Evolutionary conservation across 192 early-diverging fungal genomes (phyloP), one percentile per base, ranked within the genome.

Genomic region (Pilaira anomala): DNA sequence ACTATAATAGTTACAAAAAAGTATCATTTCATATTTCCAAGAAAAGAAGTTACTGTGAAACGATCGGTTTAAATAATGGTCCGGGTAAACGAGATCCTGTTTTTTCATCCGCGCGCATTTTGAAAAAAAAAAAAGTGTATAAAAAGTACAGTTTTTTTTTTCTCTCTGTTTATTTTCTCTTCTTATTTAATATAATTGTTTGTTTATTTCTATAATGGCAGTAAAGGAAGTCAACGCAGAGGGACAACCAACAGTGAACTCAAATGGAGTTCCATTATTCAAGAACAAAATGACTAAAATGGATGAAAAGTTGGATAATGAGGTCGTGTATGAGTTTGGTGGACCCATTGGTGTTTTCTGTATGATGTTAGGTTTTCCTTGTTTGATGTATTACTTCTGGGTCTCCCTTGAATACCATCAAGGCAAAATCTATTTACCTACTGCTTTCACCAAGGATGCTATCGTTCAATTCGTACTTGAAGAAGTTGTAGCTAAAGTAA

Each of bases 331-430:
- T 57, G 88, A 90, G 75, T 90, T 90, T 66, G 87, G 87, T 71
- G 88, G 88, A 13, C 85, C 87, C 6, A 51, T 80, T 24, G 88
- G 88, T 25, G 82, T 82, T 9, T 73, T 76, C 11, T 82, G 83
- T 22, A 90, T 90, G 85, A 88, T 90, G 75, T 42, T 87, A 22
- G 83, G 86, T 21, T 88, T 90, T 65, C 88, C 88, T 51, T 61
- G 76, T 46, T 73, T 88, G 39, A 90, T 90, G 88, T 85, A 78
- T 62, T 90, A 90, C 68, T 82, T 87, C 62, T 88, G 83, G 78
- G 76, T 86, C 40, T 90, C 84, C 62, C 73, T 90, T 41, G 82
- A 87, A 72, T 80, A 81, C 70, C 81, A 87, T 68, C 68, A 78
- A 66, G 88, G 88, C 41, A 72, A 74, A 40, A 68, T 90, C 30